Base-by-base conservation (phyloP, 192 early-diverging fungal genomes). In the Coemansia guatemalensis region DNA sequence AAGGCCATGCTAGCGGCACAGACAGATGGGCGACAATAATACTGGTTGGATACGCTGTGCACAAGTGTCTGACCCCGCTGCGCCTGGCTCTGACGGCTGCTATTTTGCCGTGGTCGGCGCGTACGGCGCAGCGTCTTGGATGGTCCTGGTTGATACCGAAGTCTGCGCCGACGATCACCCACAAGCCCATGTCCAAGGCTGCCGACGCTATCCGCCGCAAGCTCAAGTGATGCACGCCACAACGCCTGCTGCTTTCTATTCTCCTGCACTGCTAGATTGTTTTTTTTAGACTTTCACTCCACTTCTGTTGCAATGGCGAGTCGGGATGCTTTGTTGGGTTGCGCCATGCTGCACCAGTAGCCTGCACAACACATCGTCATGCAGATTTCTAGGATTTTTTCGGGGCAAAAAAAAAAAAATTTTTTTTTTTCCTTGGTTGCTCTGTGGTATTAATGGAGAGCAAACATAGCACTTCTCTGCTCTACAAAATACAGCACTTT, bases 21-120 rank as follows among this genome's bases (percentile, higher is more conserved):
- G 79, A 76, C 67, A 75, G 65, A 61, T 82, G 79, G 79, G 73
- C 68, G 26, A 82, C 79, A 17, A 82, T 82, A n/a, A 20, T 82
- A 54, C 57, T 82, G 22, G 79, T 82, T 11, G 79, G 69, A 35
- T 82, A 82, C 27, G 79, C 79, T 2, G 67, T 82, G 32, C 79
- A 82, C 67, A 82, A 82, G 58, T 75, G 73, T 48, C 62, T 82
- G 60, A 82, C 74, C 29, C 79, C 79, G 59, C 60, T 82, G 64
- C 69, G 79, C 2, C 48, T 76, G 24, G 79, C 53, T 8, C 25
- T 82, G 7, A 76, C 74, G 17, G 79, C 79, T 11, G 79, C 79
- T 23, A 53, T 82, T 29, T 54, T 76, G 58, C 79, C 79, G 44
- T 76, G 74, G 74, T 82, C 74, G 30, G 79, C 79, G 25, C 69